Evolutionary conservation across 108 stramenopile species (phyloP), one percentile per base, ranked within the genome.

Genomic region (Chaetoceros tenuissimus): DNA sequence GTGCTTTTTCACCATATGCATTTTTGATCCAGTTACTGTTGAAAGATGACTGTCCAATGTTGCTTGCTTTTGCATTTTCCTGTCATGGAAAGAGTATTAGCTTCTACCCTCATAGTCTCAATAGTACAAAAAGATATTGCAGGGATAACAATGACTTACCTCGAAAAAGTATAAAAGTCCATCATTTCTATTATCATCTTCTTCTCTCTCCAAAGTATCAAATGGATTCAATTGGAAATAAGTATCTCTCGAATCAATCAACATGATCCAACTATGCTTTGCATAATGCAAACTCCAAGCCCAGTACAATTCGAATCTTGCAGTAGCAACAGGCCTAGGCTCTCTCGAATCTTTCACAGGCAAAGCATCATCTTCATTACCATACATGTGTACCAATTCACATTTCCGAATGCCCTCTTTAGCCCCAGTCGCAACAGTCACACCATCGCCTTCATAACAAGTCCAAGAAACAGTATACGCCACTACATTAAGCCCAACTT

Each of bases 221-320:
- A 92, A 92, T 7, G 90, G 90, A 69, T 86, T 67, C 40, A 55
- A 53, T 59, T 92, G 90, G 65, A 92, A 92, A 57, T 68, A 88
- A 26, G 75, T 59, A 73, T 92, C 90, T 31, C 90, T 66, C 21
- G 82, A 82, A 68, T 92, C 90, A 17, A 92, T 57, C 7, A 92
- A 46, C 81, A 92, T 78, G 26, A 92, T 69, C 86, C 86, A 85
- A 28, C 71, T 67, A 46, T 78, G 48, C n/a, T 71, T 56, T 27
- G 73, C 53, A 53, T 92, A 92, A 23, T 78, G 71, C 40, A 70
- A 66, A 24, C 77, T 57, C 86, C 86, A 92, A 44, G 85, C 85
- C 90, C 90, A 92, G 62, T 92, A 92, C 75, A 79, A 78, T 69
- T 92, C 90, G 57, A 86, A 92, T 48, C 90, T 68, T 2, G 83